These are phyloP conservation scores for Nematodospora anomalae DNA, from an alignment of 1,139 yeast species.

Conservation along the genomic window DNA sequence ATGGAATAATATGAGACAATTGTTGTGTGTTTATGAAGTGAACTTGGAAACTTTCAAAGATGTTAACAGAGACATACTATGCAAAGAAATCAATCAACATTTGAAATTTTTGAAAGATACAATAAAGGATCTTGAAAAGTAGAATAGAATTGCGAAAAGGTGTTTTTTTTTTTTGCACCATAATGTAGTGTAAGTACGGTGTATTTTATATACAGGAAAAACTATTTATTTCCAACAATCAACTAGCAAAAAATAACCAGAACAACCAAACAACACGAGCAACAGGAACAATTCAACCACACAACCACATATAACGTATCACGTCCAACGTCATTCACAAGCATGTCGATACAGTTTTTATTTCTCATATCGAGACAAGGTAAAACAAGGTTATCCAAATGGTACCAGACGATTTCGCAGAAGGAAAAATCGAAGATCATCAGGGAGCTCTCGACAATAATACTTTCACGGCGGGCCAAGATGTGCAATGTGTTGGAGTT, in stretches of 20 bases:
- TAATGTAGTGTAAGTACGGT: no score
- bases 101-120: conserved; percentile 39
- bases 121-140: conserved; percentile 10
- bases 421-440: conserved; percentile 83
- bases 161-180: no score
- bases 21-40: conserved; percentile 55
- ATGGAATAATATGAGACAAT: conserved; percentile 59
- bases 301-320: no score
- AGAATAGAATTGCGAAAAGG: neutral
- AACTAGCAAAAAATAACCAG: conserved; percentile 1
- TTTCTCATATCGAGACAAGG: conserved; percentile 91
- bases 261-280: conserved; percentile 1
- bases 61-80: conserved; percentile 43
- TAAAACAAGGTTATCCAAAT: conserved; percentile 85
- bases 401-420: conserved; percentile 82
- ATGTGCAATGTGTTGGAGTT: conserved; percentile 97
- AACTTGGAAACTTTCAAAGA: conserved; percentile 46
- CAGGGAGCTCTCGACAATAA: conserved; percentile 82
- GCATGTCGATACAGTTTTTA: conserved; percentile 74
- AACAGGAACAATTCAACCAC: no score
- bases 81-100: conserved; percentile 50
- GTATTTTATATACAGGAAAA: conserved; percentile 6
- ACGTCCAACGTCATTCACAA: conserved; percentile 4
- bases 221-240: neutral
- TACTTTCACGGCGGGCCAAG: conserved; percentile 81